Evolutionary conservation across 345 rosid genomes (phyloP), one percentile per base, ranked within the genome.

Genomic region (Sonneratia alba): DNA sequence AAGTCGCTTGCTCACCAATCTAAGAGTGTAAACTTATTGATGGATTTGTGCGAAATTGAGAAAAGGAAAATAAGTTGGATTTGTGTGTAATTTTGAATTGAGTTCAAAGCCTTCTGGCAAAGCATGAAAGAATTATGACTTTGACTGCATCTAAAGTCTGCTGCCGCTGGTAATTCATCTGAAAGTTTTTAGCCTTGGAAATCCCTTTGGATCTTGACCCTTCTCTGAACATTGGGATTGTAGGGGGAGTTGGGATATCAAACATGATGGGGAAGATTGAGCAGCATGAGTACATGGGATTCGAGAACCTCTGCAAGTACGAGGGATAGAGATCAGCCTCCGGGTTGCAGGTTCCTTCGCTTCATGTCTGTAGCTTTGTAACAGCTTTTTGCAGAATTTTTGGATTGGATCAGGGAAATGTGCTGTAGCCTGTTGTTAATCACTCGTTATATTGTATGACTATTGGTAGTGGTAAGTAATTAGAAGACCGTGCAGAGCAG

Each of bases 171-270:
- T 47, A 7, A 10, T n/a, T 16, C 59, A 55, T 16, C n/a, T 16
- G 18, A 55, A 55, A 55, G 6, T 16, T 55, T 18, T 3, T 6
- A 18, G 32, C 21, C 59, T 9, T 59, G 27, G 64, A 2, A 59
- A 22, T n/a, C 15, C 8, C 13, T 3, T 0, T 24, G n/a, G 64
- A 59, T 59, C 36, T 59, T 64, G 42, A 64, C 42, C 24, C 48
- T 66, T 12, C 42, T 15, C 21, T 53, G 2, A 3, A 64, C 38
- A 49, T 71, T 14, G 63, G 5, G 64, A 38, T 73, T 7, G 63
- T 55, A 85, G 88, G 88, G 27, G 89, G 89, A 34, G 87, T 85
- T 49, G 87, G 87, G 56, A 72, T 85, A 75, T 42, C 80, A 7
- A 81, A 83, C 81, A 83, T 79, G 83, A 59, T 81, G 0, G 61